Percentiles rank a stretch among this genome's conserved stretches.
These are phyloP conservation scores for Euryodendron excelsum DNA, from an alignment of 148 eudicot species.

Conservation along the genomic window DNA sequence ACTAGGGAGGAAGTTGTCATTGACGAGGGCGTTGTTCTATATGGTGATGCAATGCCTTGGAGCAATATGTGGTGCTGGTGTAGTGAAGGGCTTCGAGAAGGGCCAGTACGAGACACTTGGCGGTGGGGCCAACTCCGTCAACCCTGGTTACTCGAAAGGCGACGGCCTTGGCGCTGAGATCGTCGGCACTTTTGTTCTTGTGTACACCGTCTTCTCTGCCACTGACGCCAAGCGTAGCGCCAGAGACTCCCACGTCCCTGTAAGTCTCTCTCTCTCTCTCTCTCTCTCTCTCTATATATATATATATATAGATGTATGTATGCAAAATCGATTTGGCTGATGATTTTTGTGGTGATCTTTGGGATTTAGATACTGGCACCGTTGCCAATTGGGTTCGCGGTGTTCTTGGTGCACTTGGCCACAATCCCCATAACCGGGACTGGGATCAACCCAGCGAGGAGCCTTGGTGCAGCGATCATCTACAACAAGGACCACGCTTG, in stretches of 20 bases:
- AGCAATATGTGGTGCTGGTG: conserved; percentile 24
- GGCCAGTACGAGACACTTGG: conserved; percentile 7
- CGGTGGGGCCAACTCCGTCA: conserved; percentile 21
- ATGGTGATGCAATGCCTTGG: conserved; percentile 28
- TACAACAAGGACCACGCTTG: conserved; percentile 55
- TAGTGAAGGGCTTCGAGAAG: conserved; percentile 19
- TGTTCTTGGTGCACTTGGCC: conserved; percentile 14
- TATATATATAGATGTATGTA: not conserved
- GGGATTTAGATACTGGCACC: conserved; percentile 63
- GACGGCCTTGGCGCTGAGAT: conserved; percentile 23
- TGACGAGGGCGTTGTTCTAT: conserved; percentile 25
- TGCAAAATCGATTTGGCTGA: not conserved
- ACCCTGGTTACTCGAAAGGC: conserved; percentile 24
- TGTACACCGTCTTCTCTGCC: conserved; percentile 27
- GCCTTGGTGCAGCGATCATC: conserved; percentile 28
- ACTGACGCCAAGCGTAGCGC: conserved; percentile 30
- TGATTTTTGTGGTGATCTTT: not conserved
- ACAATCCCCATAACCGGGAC: conserved; percentile 11
- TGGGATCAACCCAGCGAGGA: conserved; percentile 13
- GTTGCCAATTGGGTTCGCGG: conserved; percentile 13
- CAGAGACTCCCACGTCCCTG: conserved; percentile 29
- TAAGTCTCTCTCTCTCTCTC: not conserved
- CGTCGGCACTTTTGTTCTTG: conserved; percentile 20
- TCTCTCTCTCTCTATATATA: not conserved
- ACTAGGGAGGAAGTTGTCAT: conserved; percentile 24